Evolutionary conservation across 2,329 filamentous ascomycete genomes (phyloP).

Genomic region (Diaporthe nobilis): DNA sequence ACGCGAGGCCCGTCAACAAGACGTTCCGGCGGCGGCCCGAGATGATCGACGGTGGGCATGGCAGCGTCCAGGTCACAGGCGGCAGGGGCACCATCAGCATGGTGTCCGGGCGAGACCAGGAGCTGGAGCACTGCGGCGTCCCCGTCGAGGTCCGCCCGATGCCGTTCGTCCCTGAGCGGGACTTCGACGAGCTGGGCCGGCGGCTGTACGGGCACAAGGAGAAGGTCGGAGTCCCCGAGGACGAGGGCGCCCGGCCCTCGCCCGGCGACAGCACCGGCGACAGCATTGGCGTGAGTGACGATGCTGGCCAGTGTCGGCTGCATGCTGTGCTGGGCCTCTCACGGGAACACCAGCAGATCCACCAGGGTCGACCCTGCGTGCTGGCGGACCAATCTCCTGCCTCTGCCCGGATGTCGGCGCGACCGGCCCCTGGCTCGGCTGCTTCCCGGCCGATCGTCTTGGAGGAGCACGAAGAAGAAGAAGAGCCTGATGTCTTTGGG

Average conservation of each 20-base stretch:
- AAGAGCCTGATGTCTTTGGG: conserved; percentile 18
- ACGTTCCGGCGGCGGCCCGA: not conserved
- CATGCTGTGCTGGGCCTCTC: not conserved
- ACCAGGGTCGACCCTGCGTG: conserved; percentile 15
- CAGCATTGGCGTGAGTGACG: not conserved
- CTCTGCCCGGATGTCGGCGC: not conserved
- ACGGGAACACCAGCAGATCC: conserved; percentile 12
- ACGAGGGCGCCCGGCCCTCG: not conserved
- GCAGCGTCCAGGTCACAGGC: conserved; percentile 23
- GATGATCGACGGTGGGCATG: conserved; percentile 9
- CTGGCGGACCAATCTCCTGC: not conserved
- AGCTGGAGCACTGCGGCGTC: conserved; percentile 18
- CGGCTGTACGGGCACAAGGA: not conserved
- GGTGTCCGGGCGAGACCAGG: not conserved
- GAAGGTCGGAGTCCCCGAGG: not conserved
- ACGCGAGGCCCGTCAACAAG: conserved; percentile 36
- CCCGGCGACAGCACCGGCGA: not conserved
- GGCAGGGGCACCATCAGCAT: conserved; percentile 18
- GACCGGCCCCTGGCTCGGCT: not conserved
- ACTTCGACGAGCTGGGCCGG: conserved; percentile 30
- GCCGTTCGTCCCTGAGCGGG: conserved; percentile 18
- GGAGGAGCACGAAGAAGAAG: not conserved
- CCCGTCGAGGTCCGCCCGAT: conserved; percentile 30
- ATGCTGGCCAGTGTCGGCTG: not conserved
- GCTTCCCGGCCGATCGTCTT: conserved; percentile 16